These are phyloP conservation scores for Botryotinia narcissicola DNA, from an alignment of 2,329 filamentous ascomycete genomes.

Conservation along the genomic window DNA sequence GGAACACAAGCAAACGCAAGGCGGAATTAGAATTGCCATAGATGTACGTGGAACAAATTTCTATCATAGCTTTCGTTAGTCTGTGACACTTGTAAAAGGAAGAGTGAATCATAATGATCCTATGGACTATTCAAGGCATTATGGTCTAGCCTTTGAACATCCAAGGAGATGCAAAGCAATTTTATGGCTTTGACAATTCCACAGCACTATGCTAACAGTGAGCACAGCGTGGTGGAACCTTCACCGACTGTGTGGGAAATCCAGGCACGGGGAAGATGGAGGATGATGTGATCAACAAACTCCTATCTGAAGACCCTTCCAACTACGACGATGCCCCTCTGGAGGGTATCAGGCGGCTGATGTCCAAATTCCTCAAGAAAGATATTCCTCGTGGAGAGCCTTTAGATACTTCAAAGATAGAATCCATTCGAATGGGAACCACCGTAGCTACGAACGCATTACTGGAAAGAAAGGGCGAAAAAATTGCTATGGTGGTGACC, in stretches of 20 bases:
- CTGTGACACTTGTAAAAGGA: conserved; percentile 6
- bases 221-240: conserved; percentile 75
- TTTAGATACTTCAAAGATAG: conserved; percentile 78
- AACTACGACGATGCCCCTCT: conserved; percentile 91
- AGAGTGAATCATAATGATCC: neutral
- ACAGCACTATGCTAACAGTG: conserved; percentile 2
- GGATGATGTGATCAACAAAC: conserved; percentile 80
- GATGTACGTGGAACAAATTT: conserved; percentile 28
- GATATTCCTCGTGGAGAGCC: conserved; percentile 78
- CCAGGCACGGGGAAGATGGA: conserved; percentile 65
- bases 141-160: conserved; percentile 16
- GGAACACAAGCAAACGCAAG: conserved; percentile 41
- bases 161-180: conserved; percentile 14
- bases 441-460: conserved; percentile 92
- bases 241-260: conserved; percentile 89
- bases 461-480: conserved; percentile 85
- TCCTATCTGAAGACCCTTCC: conserved; percentile 83
- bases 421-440: conserved; percentile 93
- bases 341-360: conserved; percentile 83
- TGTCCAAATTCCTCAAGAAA: conserved; percentile 70
- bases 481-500: conserved; percentile 82
- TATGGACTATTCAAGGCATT: conserved; percentile 4
- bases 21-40: conserved; percentile 69
- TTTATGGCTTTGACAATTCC: neutral
- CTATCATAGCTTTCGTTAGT: conserved; percentile 31